Evolutionary conservation across 441 rosid genomes (phyloP), one percentile per base, ranked within the genome.

Genomic region (Oxalis stricta): DNA sequence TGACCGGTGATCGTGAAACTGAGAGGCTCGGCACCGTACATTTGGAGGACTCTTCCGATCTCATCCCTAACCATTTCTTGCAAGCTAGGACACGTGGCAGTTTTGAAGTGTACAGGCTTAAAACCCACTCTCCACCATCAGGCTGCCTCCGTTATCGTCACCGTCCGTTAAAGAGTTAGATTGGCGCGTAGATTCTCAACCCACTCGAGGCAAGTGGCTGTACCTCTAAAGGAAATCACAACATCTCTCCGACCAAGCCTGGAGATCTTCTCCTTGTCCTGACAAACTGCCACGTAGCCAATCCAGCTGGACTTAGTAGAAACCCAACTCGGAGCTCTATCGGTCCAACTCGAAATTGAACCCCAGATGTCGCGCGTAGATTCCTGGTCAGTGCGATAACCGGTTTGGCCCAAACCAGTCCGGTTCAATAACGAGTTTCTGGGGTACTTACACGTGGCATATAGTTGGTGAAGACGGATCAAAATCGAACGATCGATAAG

Each of bases 91-190:
- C 28, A 17, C 3, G 49, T 18, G 13, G 31, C 9, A 5, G 55
- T 48, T 0, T 30, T 0, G 77, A 67, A 2, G 61, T 68, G 69
- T 64, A 71, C 0, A 71, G 36, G 42, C 77, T 68, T 57, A 64
- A 47, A 71, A 71, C 32, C 77, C 77, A 4, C 64, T 64, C 57
- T 68, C 66, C 24, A 64, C 77, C 73, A 63, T 71, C 13, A 72
- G 58, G 19, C 46, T 38, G 10, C n/a, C 31, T 8, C 34, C 13
- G 13, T 42, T 29, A 3, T 38, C 21, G 8, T 37, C 28, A 5
- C n/a, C 2, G 12, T 22, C 33, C 33, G 53, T 46, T 4, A 61
- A 44, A 15, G 32, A 0, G 73, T 48, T 26, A 71, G 40, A 5
- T 51, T 48, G 19, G 74, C 74, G 0, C 71, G 73, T 19, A 71